Percentiles rank a stretch among this genome's conserved stretches.
phyloP scores from a whole-genome alignment of 1,284 basidiomycete species.

The Leucoagaricus sp. region DNA sequence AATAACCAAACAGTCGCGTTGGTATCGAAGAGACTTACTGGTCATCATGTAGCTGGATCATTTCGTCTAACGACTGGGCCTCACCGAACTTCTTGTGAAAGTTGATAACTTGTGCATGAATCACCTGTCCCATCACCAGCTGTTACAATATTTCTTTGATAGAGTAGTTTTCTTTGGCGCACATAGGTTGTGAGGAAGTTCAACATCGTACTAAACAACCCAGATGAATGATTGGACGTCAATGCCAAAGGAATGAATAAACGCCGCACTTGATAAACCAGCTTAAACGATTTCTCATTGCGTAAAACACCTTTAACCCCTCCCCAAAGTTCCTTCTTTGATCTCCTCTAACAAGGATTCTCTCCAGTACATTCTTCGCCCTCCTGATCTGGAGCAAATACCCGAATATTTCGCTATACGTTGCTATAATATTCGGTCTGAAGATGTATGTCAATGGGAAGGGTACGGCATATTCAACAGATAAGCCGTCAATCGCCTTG shows the following conservation, averaged over 20 bases:
- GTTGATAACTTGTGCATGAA: constrained; percentile 58
- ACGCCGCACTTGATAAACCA: constrained; percentile 82
- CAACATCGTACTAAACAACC: constrained; percentile 57
- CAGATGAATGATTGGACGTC: constrained; percentile 14
- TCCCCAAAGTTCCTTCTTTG: constrained; percentile 34
- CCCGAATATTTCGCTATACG: constrained; percentile 74
- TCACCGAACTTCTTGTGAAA: constrained; percentile 60
- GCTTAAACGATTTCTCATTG: constrained; percentile 69
- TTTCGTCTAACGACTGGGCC: constrained; percentile 71
- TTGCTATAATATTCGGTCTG: constrained; percentile 55
- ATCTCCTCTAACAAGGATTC: constrained; percentile 60
- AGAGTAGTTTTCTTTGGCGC: constrained; percentile 29
- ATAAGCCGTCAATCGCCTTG: constrained; percentile 64
- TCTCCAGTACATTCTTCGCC: constrained; percentile 70
- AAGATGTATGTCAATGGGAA: constrained; percentile 85
- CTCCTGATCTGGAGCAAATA: constrained; percentile 76
- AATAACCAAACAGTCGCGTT: background rate
- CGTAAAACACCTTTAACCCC: constrained; percentile 69
- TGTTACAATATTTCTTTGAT: background rate
- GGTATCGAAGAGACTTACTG: constrained; percentile 51
- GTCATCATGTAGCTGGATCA: constrained; percentile 70
- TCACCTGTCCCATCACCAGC: constrained; percentile 52
- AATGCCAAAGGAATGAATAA: background rate
- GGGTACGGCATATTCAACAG: constrained; percentile 76
- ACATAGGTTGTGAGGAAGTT: constrained; percentile 78